Evolutionary conservation across 2,329 filamentous ascomycete species (phyloP).

Genomic region (Diaporthe eres): DNA sequence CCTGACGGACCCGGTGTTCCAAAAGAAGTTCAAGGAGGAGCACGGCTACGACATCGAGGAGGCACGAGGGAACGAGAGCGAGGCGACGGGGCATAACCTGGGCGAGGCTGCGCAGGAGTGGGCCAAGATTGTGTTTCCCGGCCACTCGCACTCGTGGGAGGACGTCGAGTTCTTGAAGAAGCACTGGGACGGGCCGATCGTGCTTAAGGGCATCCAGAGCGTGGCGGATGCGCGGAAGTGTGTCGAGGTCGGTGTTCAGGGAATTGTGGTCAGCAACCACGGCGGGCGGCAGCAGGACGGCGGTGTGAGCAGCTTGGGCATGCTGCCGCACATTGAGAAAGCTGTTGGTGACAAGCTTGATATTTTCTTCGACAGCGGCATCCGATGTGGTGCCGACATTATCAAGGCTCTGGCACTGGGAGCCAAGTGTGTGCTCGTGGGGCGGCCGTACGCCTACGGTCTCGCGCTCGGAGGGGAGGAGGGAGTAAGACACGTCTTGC

Average conservation of each 20-base stretch:
- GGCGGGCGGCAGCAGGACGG: constrained; percentile 62
- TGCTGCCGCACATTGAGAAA: constrained; percentile 52
- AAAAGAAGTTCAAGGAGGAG: constrained; percentile 16
- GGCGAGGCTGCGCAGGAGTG: constrained; percentile 69
- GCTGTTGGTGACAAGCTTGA: constrained; percentile 71
- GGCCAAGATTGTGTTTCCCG: constrained; percentile 70
- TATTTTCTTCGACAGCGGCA: constrained; percentile 75
- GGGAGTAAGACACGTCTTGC: constrained; percentile 37
- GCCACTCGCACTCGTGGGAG: constrained; percentile 71
- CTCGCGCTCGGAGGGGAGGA: constrained; percentile 39
- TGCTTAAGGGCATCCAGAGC: constrained; percentile 80
- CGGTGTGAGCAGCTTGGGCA: constrained; percentile 36
- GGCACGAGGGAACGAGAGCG: constrained; percentile 56
- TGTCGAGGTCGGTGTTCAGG: constrained; percentile 73
- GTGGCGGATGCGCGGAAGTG: constrained; percentile 73
- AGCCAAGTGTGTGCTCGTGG: constrained; percentile 74
- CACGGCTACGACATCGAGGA: constrained; percentile 47
- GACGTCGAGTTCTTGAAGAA: constrained; percentile 76
- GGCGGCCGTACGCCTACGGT: constrained; percentile 54
- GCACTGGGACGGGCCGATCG: constrained; percentile 68
- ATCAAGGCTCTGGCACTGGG: constrained; percentile 77
- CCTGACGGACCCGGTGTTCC: constrained; percentile 38
- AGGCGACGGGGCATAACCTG: constrained; percentile 61
- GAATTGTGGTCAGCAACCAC: constrained; percentile 79
- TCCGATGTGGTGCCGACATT: constrained; percentile 76